Conservation (phyloP, 805 yeast species). For the Candida hungchunana region DNA sequence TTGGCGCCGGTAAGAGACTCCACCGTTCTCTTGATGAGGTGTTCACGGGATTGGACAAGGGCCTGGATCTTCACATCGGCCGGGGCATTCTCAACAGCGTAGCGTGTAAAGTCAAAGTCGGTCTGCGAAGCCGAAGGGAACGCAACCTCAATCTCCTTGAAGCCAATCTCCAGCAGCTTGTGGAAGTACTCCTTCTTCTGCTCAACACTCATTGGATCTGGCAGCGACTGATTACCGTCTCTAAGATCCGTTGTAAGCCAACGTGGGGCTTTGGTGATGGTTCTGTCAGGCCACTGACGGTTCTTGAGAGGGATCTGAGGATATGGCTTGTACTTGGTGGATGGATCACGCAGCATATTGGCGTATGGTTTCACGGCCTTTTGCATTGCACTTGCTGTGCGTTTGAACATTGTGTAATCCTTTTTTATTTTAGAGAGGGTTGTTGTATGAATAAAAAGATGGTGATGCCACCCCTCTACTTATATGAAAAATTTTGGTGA, state of each 20-base stretch:
- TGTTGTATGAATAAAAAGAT: no score
- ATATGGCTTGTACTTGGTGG: slow-evolving; percentile 54
- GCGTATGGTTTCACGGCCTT: slow-evolving; percentile 33
- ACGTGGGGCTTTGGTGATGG: slow-evolving; percentile 67
- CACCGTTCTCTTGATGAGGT: slow-evolving; percentile 66
- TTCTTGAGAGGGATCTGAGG: slow-evolving; percentile 52
- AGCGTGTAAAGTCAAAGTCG: slow-evolving; percentile 77
- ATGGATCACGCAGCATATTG: slow-evolving; percentile 68
- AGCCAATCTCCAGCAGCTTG: slow-evolving; percentile 67
- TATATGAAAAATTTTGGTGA: no score
- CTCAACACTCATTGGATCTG: slow-evolving; percentile 76
- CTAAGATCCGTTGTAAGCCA: slow-evolving; percentile 79
- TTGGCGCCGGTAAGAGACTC: slow-evolving; percentile 72
- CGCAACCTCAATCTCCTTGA: slow-evolving; percentile 77
- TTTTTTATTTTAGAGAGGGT: background rate
- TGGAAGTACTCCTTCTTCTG: slow-evolving; percentile 74
- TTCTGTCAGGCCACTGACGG: slow-evolving; percentile 68
- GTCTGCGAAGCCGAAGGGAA: slow-evolving; percentile 82
- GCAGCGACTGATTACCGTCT: slow-evolving; percentile 79
- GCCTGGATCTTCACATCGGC: slow-evolving; percentile 72
- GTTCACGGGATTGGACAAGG: slow-evolving; percentile 73
- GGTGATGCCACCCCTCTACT: no score
- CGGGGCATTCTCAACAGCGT: slow-evolving; percentile 75
- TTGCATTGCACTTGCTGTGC: slow-evolving; percentile 13
- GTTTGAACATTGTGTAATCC: slow-evolving; percentile 25